Evolutionary conservation across 352 stramenopile genomes (phyloP).

Genomic region (Globisporangium radiosum): DNA sequence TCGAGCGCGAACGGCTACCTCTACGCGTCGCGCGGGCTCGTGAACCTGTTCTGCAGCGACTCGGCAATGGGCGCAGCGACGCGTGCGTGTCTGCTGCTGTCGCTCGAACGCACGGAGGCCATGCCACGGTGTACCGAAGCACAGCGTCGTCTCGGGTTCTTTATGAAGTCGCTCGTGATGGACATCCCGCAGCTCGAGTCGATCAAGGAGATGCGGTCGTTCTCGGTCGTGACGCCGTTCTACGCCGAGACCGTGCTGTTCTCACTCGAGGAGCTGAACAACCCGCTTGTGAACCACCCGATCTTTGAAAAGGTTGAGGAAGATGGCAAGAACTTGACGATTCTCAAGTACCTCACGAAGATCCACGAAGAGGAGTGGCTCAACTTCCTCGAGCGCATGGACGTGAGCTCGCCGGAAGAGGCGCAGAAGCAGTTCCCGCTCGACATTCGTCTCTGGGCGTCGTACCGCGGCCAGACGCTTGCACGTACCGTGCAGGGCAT

Average conservation of each 20-base stretch:
- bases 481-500: slow-evolving; percentile 76
- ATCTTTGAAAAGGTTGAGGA: slow-evolving; percentile 83
- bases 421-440: slow-evolving; percentile 63
- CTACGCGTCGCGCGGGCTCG: slow-evolving; percentile 53
- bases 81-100: slow-evolving; percentile 56
- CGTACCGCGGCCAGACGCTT: slow-evolving; percentile 75
- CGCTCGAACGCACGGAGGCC: slow-evolving; percentile 54
- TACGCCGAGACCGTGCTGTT: slow-evolving; percentile 80
- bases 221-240: slow-evolving; percentile 81
- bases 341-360: slow-evolving; percentile 81
- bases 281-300: slow-evolving; percentile 76
- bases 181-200: slow-evolving; percentile 72
- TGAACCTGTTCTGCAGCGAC: slow-evolving; percentile 69
- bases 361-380: slow-evolving; percentile 83
- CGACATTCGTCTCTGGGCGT: slow-evolving; percentile 77
- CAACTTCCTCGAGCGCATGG: slow-evolving; percentile 80
- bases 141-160: slow-evolving; percentile 74
- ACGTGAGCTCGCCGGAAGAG: slow-evolving; percentile 66
- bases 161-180: slow-evolving; percentile 85
- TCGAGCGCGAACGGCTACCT: slow-evolving; percentile 59
- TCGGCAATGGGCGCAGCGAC: slow-evolving; percentile 70
- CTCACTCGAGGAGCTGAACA: slow-evolving; percentile 73
- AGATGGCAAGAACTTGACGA: slow-evolving; percentile 80
- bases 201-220: slow-evolving; percentile 83
- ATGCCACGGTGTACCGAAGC: slow-evolving; percentile 62